These are phyloP conservation scores for Aspergillus conjunctus DNA, from an alignment of 495 filamentous ascomycete genomes.

Conservation along the genomic window DNA sequence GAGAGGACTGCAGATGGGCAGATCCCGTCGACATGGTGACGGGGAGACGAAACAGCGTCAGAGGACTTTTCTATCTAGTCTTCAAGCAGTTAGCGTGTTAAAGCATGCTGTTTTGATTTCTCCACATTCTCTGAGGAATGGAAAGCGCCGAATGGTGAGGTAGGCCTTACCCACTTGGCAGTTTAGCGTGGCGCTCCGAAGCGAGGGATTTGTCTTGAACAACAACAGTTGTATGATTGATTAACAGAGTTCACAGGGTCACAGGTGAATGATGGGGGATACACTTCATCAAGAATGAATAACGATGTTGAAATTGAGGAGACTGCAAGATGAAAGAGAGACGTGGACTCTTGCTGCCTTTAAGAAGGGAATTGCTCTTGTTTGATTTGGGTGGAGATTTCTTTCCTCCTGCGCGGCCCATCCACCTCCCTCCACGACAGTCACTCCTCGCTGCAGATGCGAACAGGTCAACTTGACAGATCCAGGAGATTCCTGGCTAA, in stretches of 20 bases:
- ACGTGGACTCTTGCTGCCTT: not conserved
- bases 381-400: not conserved
- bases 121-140: constrained; percentile 30
- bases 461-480: constrained; percentile 5
- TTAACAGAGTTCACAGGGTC: too few species aligned
- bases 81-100: constrained; percentile 13
- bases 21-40: constrained; percentile 46
- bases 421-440: not conserved
- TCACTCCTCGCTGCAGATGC: not conserved
- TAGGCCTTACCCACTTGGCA: constrained; percentile 24
- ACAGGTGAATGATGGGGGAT: too few species aligned
- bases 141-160: constrained; percentile 9
- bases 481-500: not conserved
- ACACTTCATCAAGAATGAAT: not conserved
- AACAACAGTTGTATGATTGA: not conserved
- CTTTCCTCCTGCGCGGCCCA: not conserved
- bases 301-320: not conserved
- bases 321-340: not conserved
- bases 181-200: constrained; percentile 12
- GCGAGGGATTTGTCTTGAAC: constrained; percentile 6
- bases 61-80: constrained; percentile 17
- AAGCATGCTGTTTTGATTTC: constrained; percentile 34
- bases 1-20: constrained; percentile 26
- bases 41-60: constrained; percentile 17
- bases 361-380: not conserved